Percentiles rank a stretch among this genome's conserved stretches.
These are phyloP conservation scores for Kuraishia borneana DNA, from an alignment of 805 yeast genomes.

Conservation along the genomic window DNA sequence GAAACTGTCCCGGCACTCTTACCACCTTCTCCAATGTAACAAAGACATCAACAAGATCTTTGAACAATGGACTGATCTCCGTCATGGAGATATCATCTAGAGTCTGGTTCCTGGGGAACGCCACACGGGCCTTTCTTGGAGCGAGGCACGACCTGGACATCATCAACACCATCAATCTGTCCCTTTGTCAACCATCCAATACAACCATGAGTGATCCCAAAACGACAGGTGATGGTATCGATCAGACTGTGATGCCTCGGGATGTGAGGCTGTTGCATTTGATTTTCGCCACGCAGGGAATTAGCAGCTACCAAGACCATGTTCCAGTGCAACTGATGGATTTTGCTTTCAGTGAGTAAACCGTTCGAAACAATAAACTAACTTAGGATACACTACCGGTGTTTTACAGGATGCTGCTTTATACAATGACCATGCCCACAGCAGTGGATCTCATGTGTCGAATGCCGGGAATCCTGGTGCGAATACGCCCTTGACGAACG, in stretches of 20 bases:
- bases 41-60: too few species aligned
- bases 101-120: too few species aligned
- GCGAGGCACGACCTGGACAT: too few species aligned
- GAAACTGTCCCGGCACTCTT: too few species aligned
- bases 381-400: slow-evolving; percentile 61
- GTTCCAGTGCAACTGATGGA: slow-evolving; percentile 96
- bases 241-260: slow-evolving; percentile 45
- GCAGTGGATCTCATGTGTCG: slow-evolving; percentile 16
- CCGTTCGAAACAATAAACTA: not conserved
- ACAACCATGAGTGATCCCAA: not conserved
- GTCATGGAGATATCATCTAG: too few species aligned
- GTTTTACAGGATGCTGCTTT: slow-evolving; percentile 82
- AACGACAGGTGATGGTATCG: slow-evolving; percentile 2
- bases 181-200: too few species aligned
- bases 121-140: too few species aligned
- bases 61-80: too few species aligned
- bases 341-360: slow-evolving; percentile 64
- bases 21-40: too few species aligned
- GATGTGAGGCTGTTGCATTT: slow-evolving; percentile 87
- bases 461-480: slow-evolving; percentile 27
- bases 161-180: too few species aligned
- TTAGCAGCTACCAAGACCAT: slow-evolving; percentile 86
- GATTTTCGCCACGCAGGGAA: slow-evolving; percentile 87
- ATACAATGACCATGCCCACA: slow-evolving; percentile 73
- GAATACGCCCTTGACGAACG: slow-evolving; percentile 57